phyloP scores from a whole-genome alignment of 805 yeast genomes.

The Suhomyces pyralidae region DNA sequence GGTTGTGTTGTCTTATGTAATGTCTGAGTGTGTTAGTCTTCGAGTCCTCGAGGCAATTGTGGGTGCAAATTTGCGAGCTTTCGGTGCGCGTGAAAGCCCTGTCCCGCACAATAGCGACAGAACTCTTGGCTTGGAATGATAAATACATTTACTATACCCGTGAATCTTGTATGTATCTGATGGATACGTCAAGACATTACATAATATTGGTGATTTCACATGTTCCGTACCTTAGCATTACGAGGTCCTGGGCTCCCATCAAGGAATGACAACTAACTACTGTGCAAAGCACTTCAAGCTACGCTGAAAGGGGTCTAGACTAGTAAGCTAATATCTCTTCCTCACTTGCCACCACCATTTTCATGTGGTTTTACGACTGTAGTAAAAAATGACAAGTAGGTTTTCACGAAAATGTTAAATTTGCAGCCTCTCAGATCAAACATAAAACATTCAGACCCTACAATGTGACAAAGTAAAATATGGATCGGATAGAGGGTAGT shows the following conservation, averaged over 20 bases:
- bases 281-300: too few relatives aligned
- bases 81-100: not conserved
- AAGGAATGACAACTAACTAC: too few relatives aligned
- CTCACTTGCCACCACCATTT: too few relatives aligned
- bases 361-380: too few relatives aligned
- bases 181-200: not conserved
- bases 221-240: not conserved
- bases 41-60: not conserved
- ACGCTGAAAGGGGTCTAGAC: too few relatives aligned
- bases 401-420: not conserved
- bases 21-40: not conserved
- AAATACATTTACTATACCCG: not conserved
- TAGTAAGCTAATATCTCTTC: too few relatives aligned
- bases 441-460: not conserved
- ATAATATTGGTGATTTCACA: not conserved
- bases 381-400: too few relatives aligned
- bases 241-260: not conserved
- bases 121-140: not conserved
- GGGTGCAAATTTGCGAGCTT: not conserved
- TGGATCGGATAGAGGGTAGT: too few relatives aligned
- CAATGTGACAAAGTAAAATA: too few relatives aligned
- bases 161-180: not conserved
- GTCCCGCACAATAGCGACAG: not conserved
- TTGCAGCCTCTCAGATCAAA: not conserved
- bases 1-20: not conserved